A percentile compares a stretch with the other conserved stretches of the same genome.
These are phyloP conservation scores for Artemisia annua DNA, from an alignment of 129 eudicot species.

Conservation along the genomic window DNA sequence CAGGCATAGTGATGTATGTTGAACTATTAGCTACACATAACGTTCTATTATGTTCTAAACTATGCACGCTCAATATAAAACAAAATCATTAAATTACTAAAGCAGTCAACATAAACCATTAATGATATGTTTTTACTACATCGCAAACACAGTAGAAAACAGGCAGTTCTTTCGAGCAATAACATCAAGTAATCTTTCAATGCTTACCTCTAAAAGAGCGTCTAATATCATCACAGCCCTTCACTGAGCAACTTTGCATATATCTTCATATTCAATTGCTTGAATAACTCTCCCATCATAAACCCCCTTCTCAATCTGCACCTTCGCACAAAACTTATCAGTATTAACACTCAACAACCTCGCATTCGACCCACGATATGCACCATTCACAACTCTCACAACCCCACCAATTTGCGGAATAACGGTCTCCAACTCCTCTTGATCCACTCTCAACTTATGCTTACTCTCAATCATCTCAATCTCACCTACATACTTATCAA, in stretches of 20 bases:
- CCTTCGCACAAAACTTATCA: constrained; percentile 74
- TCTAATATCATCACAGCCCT: neutral
- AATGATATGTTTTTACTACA: constrained; percentile 1
- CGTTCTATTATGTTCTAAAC: too few relatives aligned
- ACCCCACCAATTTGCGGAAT: constrained; percentile 90
- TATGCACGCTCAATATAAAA: too few relatives aligned
- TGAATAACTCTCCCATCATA: constrained; percentile 90
- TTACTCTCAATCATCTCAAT: constrained; percentile 88
- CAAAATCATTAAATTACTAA: too few relatives aligned
- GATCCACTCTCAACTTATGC: constrained; percentile 91
- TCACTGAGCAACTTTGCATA: constrained; percentile 74
- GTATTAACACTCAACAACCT: constrained; percentile 60
- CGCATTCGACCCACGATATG: constrained; percentile 81
- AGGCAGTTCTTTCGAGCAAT: neutral
- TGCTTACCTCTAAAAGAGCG: too few relatives aligned
- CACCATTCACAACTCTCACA: constrained; percentile 89
- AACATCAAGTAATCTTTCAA: too few relatives aligned
- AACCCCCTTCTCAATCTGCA: constrained; percentile 87
- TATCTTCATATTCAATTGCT: constrained; percentile 86
- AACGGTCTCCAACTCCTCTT: constrained; percentile 91
- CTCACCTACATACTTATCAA: constrained; percentile 84
- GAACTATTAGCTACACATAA: too few relatives aligned
- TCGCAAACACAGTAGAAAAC: neutral
- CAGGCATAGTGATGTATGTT: too few relatives aligned
- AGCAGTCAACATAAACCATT: neutral